Percentiles rank a stretch among this genome's conserved stretches.
phyloP scores from a whole-genome alignment of 2,329 filamentous ascomycete species.

The Plectosphaerella cucumerina region DNA sequence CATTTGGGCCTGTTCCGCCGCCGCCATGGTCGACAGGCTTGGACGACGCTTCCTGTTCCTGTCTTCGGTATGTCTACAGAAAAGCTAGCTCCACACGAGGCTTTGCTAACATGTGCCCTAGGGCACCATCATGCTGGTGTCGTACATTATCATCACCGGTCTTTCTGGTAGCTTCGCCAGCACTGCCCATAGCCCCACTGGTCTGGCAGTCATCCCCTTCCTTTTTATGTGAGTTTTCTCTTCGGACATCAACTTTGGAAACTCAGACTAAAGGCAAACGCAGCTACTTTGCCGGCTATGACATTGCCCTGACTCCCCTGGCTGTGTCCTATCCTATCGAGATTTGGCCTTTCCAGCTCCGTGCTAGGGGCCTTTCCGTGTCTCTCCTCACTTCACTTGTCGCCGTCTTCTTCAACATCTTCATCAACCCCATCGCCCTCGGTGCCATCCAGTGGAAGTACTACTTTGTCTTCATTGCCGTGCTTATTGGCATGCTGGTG shows the following conservation, averaged over 20 bases:
- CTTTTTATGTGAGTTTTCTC: slow-evolving; percentile 25
- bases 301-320: slow-evolving; percentile 28
- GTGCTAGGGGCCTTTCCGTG: slow-evolving; percentile 6
- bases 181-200: slow-evolving; percentile 15
- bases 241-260: background rate
- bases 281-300: slow-evolving; percentile 30
- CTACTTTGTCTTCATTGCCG: slow-evolving; percentile 36
- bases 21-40: slow-evolving; percentile 5
- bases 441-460: slow-evolving; percentile 34
- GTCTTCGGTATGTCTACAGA: background rate
- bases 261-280: background rate
- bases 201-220: slow-evolving; percentile 25
- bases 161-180: slow-evolving; percentile 12
- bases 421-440: slow-evolving; percentile 39
- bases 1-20: slow-evolving; percentile 8
- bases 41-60: slow-evolving; percentile 6
- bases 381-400: slow-evolving; percentile 1
- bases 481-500: slow-evolving; percentile 38
- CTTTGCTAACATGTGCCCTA: background rate
- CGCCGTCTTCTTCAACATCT: slow-evolving; percentile 35
- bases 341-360: slow-evolving; percentile 18
- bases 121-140: slow-evolving; percentile 7
- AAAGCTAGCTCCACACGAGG: background rate
- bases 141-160: slow-evolving; percentile 9
- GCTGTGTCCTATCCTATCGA: slow-evolving; percentile 22